Conservation (phyloP, 2,329 filamentous ascomycete genomes). For the Botrytis deweyae region DNA sequence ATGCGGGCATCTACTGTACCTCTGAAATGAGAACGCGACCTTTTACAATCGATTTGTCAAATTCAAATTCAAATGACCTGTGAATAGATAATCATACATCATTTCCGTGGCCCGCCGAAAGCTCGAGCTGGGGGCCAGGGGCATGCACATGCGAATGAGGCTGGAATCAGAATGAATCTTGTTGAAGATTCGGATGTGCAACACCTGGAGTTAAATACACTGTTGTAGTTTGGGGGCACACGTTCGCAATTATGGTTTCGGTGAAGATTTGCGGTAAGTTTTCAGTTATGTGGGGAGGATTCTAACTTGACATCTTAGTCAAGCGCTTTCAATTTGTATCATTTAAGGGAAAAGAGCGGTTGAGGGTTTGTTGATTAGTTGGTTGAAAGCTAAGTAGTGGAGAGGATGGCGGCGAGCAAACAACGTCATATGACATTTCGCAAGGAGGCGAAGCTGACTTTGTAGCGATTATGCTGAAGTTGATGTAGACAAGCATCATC, state of each 20-base stretch:
- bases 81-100: not conserved
- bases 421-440: not conserved
- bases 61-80: not conserved
- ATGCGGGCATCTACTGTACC: not conserved
- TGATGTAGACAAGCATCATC: not conserved
- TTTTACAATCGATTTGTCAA: not conserved
- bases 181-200: constrained; percentile 6
- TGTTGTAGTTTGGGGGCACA: not conserved
- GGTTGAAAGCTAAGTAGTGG: not conserved
- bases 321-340: not conserved
- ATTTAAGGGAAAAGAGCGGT: not conserved
- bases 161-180: constrained; percentile 3
- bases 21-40: not conserved
- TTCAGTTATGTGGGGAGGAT: not conserved
- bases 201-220: not conserved
- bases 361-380: too few species aligned
- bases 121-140: constrained; percentile 6
- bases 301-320: not conserved
- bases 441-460: not conserved
- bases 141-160: constrained; percentile 5
- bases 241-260: not conserved
- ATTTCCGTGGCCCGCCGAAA: not conserved
- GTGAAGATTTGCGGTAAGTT: not conserved
- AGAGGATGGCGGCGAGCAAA: not conserved
- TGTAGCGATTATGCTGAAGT: not conserved